Evolutionary conservation across 2,329 filamentous ascomycete species (phyloP), one percentile per base, ranked within the genome.

Genomic region (Graphiopsis chlorocephala): DNA sequence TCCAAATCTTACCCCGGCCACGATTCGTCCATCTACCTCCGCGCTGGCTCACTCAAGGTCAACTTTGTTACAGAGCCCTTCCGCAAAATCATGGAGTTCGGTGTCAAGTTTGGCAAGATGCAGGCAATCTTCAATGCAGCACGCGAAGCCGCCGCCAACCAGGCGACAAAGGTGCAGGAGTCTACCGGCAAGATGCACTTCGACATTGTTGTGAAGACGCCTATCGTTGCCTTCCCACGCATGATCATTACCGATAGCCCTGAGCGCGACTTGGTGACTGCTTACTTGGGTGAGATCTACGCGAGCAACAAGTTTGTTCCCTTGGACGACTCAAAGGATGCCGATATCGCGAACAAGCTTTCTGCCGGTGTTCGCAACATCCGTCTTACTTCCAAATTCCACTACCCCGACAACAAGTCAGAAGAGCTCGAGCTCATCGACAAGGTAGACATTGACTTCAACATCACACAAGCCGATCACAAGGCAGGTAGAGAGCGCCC

Each of bases 61-160:
- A 98, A 97, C 76, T 99, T 99, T 76, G 81, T 98, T 4, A 94
- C 97, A 67, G 96, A 99, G 76, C 95, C 95, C 0, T 97, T 98
- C 82, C 88, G 95, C 61, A 98, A 98, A 79, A 98, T 99, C 68
- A 92, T 99, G 78, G 92, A 96, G 70, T 99, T 99, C 77, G 83
- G 96, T 50, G 93, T 99, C 76, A 99, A 99, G 73, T 99, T 99
- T 76, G 95, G 96, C 66, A 97, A 96, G 79, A 99, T 99, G 95
- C 95, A 99, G 78, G 94, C 95, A 25, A 90, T 99, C 61, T 99
- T 97, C 82, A 99, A 99, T 74, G 94, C 95, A 48, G 95, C 96
- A 14, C 88, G 96, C 35, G 92, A 97, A 78, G 96, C 94, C 45
- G 95, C 96, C 2, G 92, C 95, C 45, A 94, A 91, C 67, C 93